These are phyloP conservation scores for Dendrocalamus sinicus DNA, from an alignment of 176 grass and related monocot genomes.

Conservation along the genomic window DNA sequence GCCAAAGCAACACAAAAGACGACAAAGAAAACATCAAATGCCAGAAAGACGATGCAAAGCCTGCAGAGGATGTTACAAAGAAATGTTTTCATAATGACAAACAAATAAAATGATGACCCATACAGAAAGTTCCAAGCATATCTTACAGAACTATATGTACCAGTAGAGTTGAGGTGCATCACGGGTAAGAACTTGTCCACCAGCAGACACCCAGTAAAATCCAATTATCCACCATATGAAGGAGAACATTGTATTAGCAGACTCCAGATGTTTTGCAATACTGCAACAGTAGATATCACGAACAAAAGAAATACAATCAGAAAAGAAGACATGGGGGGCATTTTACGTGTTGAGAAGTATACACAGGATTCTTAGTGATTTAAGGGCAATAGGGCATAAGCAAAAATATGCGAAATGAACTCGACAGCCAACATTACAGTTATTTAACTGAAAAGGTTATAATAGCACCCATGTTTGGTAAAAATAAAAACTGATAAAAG, in stretches of 20 bases:
- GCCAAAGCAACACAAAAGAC: conserved; percentile 78
- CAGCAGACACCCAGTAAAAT: conserved; percentile 68
- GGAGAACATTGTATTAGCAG: conserved; percentile 62
- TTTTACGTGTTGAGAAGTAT: not conserved
- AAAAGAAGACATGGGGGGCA: not conserved
- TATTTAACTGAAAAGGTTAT: not conserved
- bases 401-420: not conserved
- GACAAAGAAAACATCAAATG: conserved; percentile 84
- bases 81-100: conserved; percentile 11
- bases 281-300: conserved; percentile 30
- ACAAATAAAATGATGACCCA: not conserved
- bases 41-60: conserved; percentile 74
- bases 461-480: not conserved
- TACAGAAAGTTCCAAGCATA: not conserved
- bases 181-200: conserved; percentile 55
- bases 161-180: conserved; percentile 67
- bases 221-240: conserved; percentile 76
- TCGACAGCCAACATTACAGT: not conserved
- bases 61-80: conserved; percentile 31
- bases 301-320: not conserved
- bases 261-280: conserved; percentile 62
- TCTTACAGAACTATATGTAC: conserved; percentile 36
- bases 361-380: not conserved
- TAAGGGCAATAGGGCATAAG: not conserved
- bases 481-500: not conserved